Conservation (phyloP, 2,329 filamentous ascomycete species). For the Thelonectria rubi region DNA sequence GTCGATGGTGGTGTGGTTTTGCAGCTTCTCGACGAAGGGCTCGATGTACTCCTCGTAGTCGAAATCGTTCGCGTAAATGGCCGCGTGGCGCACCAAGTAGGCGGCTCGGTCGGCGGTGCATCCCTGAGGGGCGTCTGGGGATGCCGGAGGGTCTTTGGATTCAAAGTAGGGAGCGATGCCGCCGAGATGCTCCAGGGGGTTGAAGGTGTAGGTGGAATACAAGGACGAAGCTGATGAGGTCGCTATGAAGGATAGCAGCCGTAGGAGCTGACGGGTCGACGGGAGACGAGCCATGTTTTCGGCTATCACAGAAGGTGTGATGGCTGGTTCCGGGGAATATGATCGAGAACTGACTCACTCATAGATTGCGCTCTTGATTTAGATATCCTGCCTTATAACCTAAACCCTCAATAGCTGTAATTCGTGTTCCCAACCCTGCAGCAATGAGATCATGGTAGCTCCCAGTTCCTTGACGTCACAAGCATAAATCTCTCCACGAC, state of each 20-base stretch:
- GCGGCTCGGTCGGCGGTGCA: constrained; percentile 62
- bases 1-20: constrained; percentile 63
- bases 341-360: too few species aligned
- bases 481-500: not conserved
- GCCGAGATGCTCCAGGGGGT: constrained; percentile 62
- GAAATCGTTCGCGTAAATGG: constrained; percentile 68
- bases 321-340: too few species aligned
- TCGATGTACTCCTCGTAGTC: constrained; percentile 67
- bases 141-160: constrained; percentile 55
- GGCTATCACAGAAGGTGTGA: too few species aligned
- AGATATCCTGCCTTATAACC: not conserved
- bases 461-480: not conserved
- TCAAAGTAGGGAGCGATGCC: constrained; percentile 68
- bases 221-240: constrained; percentile 37
- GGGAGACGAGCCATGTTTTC: not conserved
- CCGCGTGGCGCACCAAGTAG: constrained; percentile 67
- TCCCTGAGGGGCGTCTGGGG: constrained; percentile 53
- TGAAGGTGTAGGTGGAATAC: constrained; percentile 60
- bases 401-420: too few species aligned
- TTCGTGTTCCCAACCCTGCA: not conserved
- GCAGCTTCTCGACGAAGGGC: constrained; percentile 65
- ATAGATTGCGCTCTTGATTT: not conserved
- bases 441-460: not conserved
- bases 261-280: not conserved
- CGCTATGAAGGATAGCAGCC: not conserved